Evolutionary conservation across 2,329 filamentous ascomycete genomes (phyloP).

Genomic region (Aschersonia sp.): DNA sequence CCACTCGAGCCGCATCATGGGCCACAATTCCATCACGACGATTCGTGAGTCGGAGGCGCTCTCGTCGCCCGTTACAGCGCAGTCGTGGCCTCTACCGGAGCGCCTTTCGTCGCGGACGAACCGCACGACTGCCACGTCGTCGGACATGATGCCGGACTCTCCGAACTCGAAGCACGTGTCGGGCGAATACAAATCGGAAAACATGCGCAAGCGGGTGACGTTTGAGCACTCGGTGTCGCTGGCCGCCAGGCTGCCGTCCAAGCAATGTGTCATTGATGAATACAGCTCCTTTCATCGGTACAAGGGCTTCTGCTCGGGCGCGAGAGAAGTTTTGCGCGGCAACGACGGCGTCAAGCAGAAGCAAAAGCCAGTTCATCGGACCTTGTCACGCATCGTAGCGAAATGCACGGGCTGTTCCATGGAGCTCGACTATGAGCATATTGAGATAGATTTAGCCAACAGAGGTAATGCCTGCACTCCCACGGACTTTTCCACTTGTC

Average conservation of each 20-base stretch:
- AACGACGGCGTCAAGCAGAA: conserved; percentile 34
- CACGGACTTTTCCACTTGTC: too few relatives aligned
- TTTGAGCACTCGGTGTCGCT: background rate
- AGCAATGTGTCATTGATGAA: conserved; percentile 25
- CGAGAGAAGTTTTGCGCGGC: conserved; percentile 32
- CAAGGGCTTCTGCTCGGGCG: conserved; percentile 40
- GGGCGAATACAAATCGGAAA: background rate
- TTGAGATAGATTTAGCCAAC: conserved; percentile 35
- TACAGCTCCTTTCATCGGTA: conserved; percentile 35
- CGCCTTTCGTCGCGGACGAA: background rate
- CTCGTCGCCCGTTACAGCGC: background rate
- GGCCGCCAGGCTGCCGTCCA: background rate
- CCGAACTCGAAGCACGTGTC: background rate
- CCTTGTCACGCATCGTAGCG: conserved; percentile 18
- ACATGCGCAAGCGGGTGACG: background rate
- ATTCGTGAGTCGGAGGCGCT: conserved; percentile 2
- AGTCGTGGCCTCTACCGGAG: background rate
- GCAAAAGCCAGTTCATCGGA: conserved; percentile 28
- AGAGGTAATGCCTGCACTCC: conserved; percentile 17
- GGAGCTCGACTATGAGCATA: conserved; percentile 34
- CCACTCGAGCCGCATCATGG: conserved; percentile 2
- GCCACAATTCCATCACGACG: conserved; percentile 2
- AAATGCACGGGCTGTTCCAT: conserved; percentile 38
- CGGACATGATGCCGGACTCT: background rate
- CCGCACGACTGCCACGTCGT: background rate